phyloP scores from a whole-genome alignment of 2,329 filamentous ascomycete species.

The Bipolaris victoriae region DNA sequence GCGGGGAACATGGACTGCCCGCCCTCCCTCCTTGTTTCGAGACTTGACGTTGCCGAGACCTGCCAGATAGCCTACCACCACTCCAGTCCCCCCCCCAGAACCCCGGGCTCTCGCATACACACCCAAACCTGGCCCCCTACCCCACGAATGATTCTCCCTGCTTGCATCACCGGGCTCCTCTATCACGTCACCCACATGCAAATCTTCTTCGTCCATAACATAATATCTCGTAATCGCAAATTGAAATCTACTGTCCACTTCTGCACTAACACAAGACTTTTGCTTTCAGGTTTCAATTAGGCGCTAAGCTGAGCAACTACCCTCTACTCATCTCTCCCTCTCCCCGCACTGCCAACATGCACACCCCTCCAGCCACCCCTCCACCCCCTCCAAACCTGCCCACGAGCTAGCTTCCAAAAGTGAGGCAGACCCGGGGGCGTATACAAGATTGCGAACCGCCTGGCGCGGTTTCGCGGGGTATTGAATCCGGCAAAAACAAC shows the following conservation, averaged over 20 bases:
- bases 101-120: constrained; percentile 27
- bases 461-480: constrained; percentile 43
- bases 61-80: constrained; percentile 8
- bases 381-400: constrained; percentile 9
- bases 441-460: constrained; percentile 44
- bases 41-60: constrained; percentile 13
- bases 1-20: constrained; percentile 18
- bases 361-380: constrained; percentile 22
- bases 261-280: constrained; percentile 11
- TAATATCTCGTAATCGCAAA: constrained; percentile 43
- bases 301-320: constrained; percentile 39
- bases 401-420: constrained; percentile 10
- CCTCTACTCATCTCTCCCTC: constrained; percentile 32
- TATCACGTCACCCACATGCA: constrained; percentile 43
- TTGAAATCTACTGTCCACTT: neutral
- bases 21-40: neutral
- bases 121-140: constrained; percentile 24
- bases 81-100: constrained; percentile 11
- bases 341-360: constrained; percentile 37
- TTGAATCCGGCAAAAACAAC: constrained; percentile 41
- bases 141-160: constrained; percentile 17
- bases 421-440: constrained; percentile 31
- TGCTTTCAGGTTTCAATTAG: constrained; percentile 41
- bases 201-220: constrained; percentile 16
- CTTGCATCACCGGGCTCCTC: constrained; percentile 38